Base-by-base conservation (phyloP, 2,329 filamentous ascomycete genomes). In the Alternaria angustiovoidea region DNA sequence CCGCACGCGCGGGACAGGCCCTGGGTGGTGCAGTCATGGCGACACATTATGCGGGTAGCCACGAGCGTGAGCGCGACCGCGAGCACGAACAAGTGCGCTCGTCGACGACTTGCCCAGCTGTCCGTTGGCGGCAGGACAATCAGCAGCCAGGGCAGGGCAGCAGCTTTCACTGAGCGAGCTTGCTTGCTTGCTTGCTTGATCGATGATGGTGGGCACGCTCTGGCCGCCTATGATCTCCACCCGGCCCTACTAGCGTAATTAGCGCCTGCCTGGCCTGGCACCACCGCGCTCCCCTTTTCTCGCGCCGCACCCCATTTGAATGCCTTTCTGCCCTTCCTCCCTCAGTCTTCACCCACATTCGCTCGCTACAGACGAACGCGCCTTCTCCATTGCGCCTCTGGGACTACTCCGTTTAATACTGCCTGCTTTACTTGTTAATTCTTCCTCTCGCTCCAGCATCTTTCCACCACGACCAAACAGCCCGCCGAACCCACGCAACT, bases 401-500 rank as follows among this genome's bases (percentile, higher is more conserved):
- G 57, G 61, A 62, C 62, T 68, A 69, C 58, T 68, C 60, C 65
- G 65, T 68, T 70, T 74, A 73, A 74, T 75, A 67, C 63, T 66
- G 55, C 63, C 61, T 66, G 64, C 65, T 67, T 68, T 68, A 62
- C 63, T 72, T 67, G 66, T 67, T 77, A 77, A 73, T 78, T 75
- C 74, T 74, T 76, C 75, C 78, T 68, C 75, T 78, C 75, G 74
- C 72, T 73, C 60, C 71, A 63, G 56, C 75, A 77, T 77, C 71
- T 71, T 75, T 74, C 65, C 51, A 57, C 57, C 32, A 71, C 66
- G 64, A 65, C 47, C 68, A 67, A 65, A 62, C 70, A 67, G 62
- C 64, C 67, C 66, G 67, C 32, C 32, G 20, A 30, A 36, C 64
- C 62, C 57, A 39, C 57, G 22, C 44, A 57, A 36, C 53, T 61